These are phyloP conservation scores for Gardenia jasminoides DNA, from an alignment of 257 asterid genomes.

Conservation along the genomic window DNA sequence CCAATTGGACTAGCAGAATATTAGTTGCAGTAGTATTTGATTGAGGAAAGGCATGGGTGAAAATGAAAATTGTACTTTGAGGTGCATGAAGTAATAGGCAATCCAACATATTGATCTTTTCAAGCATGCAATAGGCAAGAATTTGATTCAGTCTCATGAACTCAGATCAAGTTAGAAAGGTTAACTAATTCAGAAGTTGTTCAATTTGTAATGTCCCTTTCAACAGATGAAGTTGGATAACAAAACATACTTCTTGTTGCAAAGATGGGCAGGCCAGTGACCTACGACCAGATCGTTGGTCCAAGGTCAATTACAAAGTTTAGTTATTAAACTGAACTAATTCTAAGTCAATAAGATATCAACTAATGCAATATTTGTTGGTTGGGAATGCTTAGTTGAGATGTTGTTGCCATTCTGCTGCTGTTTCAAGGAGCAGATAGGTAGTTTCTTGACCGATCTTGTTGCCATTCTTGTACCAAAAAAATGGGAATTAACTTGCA, in stretches of 20 bases:
- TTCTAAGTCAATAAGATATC: constrained; percentile 1
- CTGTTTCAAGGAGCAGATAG: too few relatives aligned
- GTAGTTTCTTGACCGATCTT: too few relatives aligned
- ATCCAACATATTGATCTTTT: too few relatives aligned
- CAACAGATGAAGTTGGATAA: neutral
- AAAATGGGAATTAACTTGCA: too few relatives aligned
- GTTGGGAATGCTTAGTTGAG: neutral
- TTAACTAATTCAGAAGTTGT: neutral
- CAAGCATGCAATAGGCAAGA: neutral
- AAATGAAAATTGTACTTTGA: constrained; percentile 1
- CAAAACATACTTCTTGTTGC: neutral
- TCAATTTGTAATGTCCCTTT: constrained; percentile 13
- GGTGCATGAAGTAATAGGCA: neutral
- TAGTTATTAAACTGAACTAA: constrained; percentile 9
- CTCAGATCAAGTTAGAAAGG: neutral
- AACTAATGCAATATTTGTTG: neutral
- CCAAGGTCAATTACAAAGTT: constrained; percentile 29
- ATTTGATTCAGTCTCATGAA: neutral
- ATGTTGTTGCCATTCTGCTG: neutral
- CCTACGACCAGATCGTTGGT: constrained; percentile 37
- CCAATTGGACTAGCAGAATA: neutral
- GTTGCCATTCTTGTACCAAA: too few relatives aligned
- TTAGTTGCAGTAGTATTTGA: constrained; percentile 1
- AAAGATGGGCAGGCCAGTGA: constrained; percentile 29
- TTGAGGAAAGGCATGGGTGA: constrained; percentile 6